Base-by-base conservation (phyloP, 345 rosid genomes). In the Aquilaria yunnanensis region DNA sequence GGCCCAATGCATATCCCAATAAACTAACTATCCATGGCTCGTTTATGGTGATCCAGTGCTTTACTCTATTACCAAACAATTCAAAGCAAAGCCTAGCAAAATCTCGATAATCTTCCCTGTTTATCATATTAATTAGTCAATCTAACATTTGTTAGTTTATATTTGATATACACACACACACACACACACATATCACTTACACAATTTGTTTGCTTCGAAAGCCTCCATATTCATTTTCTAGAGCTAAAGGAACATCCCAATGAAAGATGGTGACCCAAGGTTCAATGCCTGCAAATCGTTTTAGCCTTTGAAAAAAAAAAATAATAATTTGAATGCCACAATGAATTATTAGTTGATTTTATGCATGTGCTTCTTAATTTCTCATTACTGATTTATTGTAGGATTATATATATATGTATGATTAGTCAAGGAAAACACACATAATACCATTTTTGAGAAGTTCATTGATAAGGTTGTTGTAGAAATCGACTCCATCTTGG, bases 161-260 rank as follows among this genome's bases (percentile, higher is more conserved):
- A 5, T 4, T 4, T 37, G 5, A 37, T 37, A 37, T 37, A 1
- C 6, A 37, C 5, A 37, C 8, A 37, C 8, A 37, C 8, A 37
- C 1, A 4, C 4, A 37, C n/a, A n/a, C 5, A 37, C 43, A 37
- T 2, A 37, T 37, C 8, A 16, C 33, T 74, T 78, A 94, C 99
- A 90, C 81, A 66, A 94, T 90, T 62, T 71, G 80, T 7, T 76
- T 81, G 50, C 72, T 73, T 10, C 90, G 85, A 95, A 96, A 90
- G 65, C 97, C 99, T 1, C 72, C 80, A 77, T 94, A 94, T 62
- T 64, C 69, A 53, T 94, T 89, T 23, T 82, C 74, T 62, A 94
- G 79, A 50, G 96, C 89, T 48, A 83, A 96, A 64, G 99, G 99
- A 73, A 94, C 95, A 74, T 94, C 99, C 99, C 99, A 94, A 47